Evolutionary conservation across 331 rosid species (phyloP), one percentile per base, ranked within the genome.

Genomic region (Quercus tomentella): DNA sequence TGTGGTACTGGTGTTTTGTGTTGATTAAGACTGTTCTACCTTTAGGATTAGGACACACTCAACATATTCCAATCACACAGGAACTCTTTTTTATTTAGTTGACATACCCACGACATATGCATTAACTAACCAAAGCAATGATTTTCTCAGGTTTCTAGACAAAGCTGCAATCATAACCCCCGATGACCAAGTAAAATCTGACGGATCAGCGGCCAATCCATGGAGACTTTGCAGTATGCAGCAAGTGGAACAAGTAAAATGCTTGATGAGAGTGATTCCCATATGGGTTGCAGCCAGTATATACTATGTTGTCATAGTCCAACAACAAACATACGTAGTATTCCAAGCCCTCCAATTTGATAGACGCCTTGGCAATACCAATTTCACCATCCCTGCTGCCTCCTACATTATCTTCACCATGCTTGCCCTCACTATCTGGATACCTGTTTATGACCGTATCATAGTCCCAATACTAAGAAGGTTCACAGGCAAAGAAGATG

Each of bases 311-410:
- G 84, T 89, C 26, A 37, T 76, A 2, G 76, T 84, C 60, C 97
- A 92, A 78, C 97, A 88, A 31, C 81, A 76, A 72, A 94, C 93
- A 12, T 72, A 82, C 61, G 28, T 82, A 6, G 97, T 94, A 20
- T 89, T 94, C 84, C 98, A 94, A 86, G 97, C 97, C 51, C 84
- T 89, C 56, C 97, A 94, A 85, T 87, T 97, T 0, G 84, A 94
- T 15, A 77, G 97, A 49, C 75, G 61, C 2, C 2, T 94, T 6
- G 87, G 92, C 28, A 79, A 55, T 49, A 81, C 72, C 72, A 73
- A 51, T 16, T 94, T 94, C 83, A 33, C 70, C 52, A 91, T 94
- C 86, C 97, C 98, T 0, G 97, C 94, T 12, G 97, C 95, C 2
- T 74, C 93, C 21, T 92, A 87, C 79, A 41, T 23, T 0, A 77